Percentiles rank a stretch among this genome's conserved stretches.
Conservation (phyloP, 192 early-diverging fungal species). For the Bifiguratus adelaidae region DNA sequence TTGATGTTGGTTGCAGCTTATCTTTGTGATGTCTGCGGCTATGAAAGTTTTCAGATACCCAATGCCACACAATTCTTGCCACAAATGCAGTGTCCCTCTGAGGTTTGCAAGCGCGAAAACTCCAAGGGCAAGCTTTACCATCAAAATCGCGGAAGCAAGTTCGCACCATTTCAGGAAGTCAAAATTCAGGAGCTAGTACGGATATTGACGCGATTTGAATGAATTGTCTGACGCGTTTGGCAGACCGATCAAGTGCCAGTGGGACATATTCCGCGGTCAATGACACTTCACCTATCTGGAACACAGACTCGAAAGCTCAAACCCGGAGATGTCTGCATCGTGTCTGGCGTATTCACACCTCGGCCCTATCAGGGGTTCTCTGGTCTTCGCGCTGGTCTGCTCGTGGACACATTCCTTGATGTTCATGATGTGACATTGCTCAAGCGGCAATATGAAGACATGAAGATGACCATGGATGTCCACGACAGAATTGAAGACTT, state of each 20-base stretch:
- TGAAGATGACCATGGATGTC: constrained; percentile 47
- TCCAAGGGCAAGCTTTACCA: constrained; percentile 74
- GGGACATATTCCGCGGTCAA: constrained; percentile 93
- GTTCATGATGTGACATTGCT: constrained; percentile 76
- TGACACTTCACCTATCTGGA: constrained; percentile 87
- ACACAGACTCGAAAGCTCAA: constrained; percentile 65
- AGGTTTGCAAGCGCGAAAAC: constrained; percentile 70
- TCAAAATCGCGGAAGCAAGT: constrained; percentile 88
- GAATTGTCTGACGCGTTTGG: no score
- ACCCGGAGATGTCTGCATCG: constrained; percentile 80
- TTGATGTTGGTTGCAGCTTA: constrained; percentile 80
- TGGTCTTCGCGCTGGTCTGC: constrained; percentile 78
- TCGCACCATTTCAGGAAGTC: constrained; percentile 93
- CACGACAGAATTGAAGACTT: constrained; percentile 46
- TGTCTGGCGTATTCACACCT: constrained; percentile 85
- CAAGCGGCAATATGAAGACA: constrained; percentile 87
- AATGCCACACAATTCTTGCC: constrained; percentile 64
- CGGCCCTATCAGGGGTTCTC: constrained; percentile 90
- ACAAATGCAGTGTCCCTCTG: constrained; percentile 68
- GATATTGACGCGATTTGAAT: background rate
- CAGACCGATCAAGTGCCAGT: constrained; percentile 97
- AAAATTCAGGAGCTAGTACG: constrained; percentile 88
- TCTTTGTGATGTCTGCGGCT: constrained; percentile 88
- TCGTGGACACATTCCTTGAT: constrained; percentile 94
- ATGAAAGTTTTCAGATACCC: constrained; percentile 94